A percentile compares a stretch with the other conserved stretches of the same genome.
phyloP scores from a whole-genome alignment of 2,329 filamentous ascomycete genomes.

The Cyanodermella asteris region DNA sequence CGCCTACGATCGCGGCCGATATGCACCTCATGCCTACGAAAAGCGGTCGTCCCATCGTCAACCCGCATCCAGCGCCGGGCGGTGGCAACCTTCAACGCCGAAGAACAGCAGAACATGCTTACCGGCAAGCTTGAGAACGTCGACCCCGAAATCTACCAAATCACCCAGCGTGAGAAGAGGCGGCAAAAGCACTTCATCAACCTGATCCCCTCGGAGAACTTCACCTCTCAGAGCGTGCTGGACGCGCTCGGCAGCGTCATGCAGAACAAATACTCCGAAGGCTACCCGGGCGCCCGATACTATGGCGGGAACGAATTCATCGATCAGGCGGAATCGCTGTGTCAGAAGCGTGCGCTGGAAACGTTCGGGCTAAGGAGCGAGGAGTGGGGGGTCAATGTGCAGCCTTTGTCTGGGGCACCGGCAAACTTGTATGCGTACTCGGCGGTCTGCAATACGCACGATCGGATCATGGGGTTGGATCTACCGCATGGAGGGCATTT shows the following conservation, averaged over 20 bases:
- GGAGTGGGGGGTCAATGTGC: conserved; percentile 94
- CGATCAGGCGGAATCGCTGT: conserved; percentile 70
- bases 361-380: conserved; percentile 64
- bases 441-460: conserved; percentile 84
- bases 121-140: conserved; percentile 58
- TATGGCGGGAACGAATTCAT: conserved; percentile 96
- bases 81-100: conserved; percentile 17
- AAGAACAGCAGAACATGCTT: conserved; percentile 31
- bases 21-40: neutral
- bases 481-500: conserved; percentile 86
- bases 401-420: conserved; percentile 60
- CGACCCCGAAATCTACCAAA: conserved; percentile 69
- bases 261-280: conserved; percentile 99
- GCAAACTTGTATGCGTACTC: conserved; percentile 74
- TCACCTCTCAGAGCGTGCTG: conserved; percentile 78
- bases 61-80: conserved; percentile 16
- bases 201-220: conserved; percentile 86
- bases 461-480: conserved; percentile 90
- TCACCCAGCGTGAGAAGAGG: conserved; percentile 84
- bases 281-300: conserved; percentile 87
- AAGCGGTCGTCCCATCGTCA: conserved; percentile 8
- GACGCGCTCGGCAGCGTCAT: conserved; percentile 84
- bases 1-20: conserved; percentile 6
- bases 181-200: conserved; percentile 98
- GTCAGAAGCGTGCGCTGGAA: conserved; percentile 74